These are phyloP conservation scores for Citrus glauca DNA, from an alignment of 345 rosid species.

Conservation along the genomic window DNA sequence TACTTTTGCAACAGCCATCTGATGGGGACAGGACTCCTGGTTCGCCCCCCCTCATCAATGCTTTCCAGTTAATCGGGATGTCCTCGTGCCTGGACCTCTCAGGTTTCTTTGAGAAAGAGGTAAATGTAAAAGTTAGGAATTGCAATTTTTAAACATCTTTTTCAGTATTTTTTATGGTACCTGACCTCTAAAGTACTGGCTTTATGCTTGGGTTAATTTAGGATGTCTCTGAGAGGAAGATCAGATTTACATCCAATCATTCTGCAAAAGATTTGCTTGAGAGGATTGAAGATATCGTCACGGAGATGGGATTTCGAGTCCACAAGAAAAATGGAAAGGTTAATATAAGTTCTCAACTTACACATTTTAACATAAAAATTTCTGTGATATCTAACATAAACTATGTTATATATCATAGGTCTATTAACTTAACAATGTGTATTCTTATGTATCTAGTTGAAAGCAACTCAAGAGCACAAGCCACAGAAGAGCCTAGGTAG, in stretches of 20 bases:
- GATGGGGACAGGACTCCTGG: conserved; percentile 47
- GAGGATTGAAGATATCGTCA: conserved; percentile 62
- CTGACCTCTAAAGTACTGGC: not conserved
- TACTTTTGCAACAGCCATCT: conserved; percentile 37
- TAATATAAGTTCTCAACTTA: conserved; percentile 5
- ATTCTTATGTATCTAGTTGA: conserved; percentile 38
- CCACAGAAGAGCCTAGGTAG: conserved; percentile 49
- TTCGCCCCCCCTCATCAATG: conserved; percentile 65
- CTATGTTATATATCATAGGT: not conserved
- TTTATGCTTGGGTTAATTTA: conserved; percentile 11
- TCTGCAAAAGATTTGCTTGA: conserved; percentile 67
- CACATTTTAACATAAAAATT: no score
- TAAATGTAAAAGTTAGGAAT: conserved; percentile 17
- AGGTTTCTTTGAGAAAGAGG: conserved; percentile 94
- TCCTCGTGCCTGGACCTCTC: conserved; percentile 91
- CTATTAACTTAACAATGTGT: not conserved
- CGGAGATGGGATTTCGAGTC: conserved; percentile 83
- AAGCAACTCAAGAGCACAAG: conserved; percentile 59
- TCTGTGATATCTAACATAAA: not conserved
- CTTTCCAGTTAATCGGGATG: conserved; percentile 96
- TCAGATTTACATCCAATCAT: conserved; percentile 82
- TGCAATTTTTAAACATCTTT: not conserved
- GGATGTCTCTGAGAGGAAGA: conserved; percentile 90
- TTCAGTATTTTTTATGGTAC: not conserved
- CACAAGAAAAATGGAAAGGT: conserved; percentile 82